These are phyloP conservation scores for Plasmodium knowlesi DNA, from an alignment of 169 alveolate species.

Conservation along the genomic window DNA sequence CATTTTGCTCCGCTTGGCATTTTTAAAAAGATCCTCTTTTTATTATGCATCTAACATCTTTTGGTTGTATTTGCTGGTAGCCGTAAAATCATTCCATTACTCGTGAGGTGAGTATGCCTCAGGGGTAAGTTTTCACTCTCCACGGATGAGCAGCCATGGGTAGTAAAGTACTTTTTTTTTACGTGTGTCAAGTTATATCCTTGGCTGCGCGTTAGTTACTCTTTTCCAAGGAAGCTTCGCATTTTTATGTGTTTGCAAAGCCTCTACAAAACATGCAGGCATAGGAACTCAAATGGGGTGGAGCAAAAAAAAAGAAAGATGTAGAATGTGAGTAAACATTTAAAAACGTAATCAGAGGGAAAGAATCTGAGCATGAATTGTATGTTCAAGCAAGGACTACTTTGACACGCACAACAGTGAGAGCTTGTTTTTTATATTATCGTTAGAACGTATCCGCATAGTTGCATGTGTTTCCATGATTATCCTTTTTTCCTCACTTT, in stretches of 20 bases:
- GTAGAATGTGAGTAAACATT: not conserved
- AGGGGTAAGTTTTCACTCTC: too few species aligned
- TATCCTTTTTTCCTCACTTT: not conserved
- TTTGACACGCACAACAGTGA: not conserved
- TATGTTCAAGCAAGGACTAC: not conserved
- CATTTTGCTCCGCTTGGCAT: not conserved
- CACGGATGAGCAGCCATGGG: too few species aligned
- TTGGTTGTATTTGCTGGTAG: not conserved
- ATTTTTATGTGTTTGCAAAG: not conserved
- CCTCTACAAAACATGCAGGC: not conserved
- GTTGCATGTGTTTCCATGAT: not conserved
- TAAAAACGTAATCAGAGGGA: not conserved
- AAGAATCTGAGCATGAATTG: not conserved
- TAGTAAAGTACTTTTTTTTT: not conserved
- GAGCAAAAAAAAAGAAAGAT: not conserved
- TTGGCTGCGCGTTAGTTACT: not conserved
- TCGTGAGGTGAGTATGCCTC: too few species aligned
- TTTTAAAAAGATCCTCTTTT: not conserved
- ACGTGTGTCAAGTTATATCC: not conserved
- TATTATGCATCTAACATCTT: not conserved
- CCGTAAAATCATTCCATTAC: not conserved
- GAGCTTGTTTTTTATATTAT: not conserved
- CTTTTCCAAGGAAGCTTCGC: not conserved
- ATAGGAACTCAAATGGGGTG: not conserved
- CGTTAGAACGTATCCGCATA: not conserved